A percentile compares a stretch with the other conserved stretches of the same genome.
phyloP scores from a whole-genome alignment of 78 protist genomes.

The Dictyostelium purpureum region DNA sequence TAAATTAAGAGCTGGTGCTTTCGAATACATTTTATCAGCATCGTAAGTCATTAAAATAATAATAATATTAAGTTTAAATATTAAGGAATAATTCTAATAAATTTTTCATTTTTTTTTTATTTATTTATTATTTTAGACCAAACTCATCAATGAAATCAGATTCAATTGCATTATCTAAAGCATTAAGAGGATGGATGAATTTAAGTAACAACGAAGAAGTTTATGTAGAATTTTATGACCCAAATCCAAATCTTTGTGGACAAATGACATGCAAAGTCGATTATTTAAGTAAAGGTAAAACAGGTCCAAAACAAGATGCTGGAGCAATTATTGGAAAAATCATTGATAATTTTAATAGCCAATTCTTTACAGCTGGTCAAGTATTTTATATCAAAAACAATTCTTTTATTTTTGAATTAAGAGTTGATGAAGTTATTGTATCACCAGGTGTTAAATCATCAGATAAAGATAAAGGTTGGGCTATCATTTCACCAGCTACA shows the following conservation, averaged over 20 bases:
- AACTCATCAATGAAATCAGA: not conserved
- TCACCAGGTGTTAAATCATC: not conserved
- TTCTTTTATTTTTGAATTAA: not conserved
- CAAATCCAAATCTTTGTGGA: slow-evolving; percentile 8
- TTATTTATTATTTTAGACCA: not conserved
- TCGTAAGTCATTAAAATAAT: not conserved
- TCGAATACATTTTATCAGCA: not conserved
- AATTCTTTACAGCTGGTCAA: slow-evolving; percentile 23
- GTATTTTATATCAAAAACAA: not conserved
- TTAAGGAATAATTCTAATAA: no score
- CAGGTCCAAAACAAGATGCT: slow-evolving; percentile 7
- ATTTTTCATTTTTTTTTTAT: not conserved
- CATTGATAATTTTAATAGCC: not conserved
- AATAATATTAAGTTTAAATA: not conserved
- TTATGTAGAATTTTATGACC: slow-evolving; percentile 6
- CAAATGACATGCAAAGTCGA: slow-evolving; percentile 45
- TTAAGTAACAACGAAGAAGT: slow-evolving; percentile 7
- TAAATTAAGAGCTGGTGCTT: not conserved
- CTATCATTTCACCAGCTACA: slow-evolving; percentile 54
- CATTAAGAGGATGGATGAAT: slow-evolving; percentile 34
- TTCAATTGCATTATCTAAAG: slow-evolving; percentile 49
- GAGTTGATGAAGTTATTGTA: not conserved
- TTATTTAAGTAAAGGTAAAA: not conserved
- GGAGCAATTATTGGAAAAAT: not conserved
- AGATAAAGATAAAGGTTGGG: not conserved